Percentiles rank a stretch among this genome's conserved stretches.
Evolutionary conservation across 768 basidiomycete species (phyloP).

Genomic region (Russula compacta): DNA sequence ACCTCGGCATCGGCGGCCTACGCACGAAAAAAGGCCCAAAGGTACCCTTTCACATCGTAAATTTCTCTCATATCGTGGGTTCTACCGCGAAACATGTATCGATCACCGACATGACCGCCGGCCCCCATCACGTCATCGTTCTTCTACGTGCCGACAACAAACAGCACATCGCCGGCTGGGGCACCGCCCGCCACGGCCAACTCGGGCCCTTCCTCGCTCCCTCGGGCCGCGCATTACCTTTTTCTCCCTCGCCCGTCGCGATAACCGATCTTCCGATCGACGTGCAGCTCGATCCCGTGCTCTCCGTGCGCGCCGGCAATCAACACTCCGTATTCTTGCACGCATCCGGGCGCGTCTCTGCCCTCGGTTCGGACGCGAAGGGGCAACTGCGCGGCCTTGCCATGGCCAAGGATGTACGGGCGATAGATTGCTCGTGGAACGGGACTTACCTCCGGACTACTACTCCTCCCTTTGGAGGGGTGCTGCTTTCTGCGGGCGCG

Average conservation of each 20-base stretch:
- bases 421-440: constrained; percentile 68
- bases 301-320: constrained; percentile 36
- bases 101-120: constrained; percentile 45
- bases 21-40: constrained; percentile 10
- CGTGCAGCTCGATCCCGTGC: constrained; percentile 16
- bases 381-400: constrained; percentile 45
- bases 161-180: constrained; percentile 63
- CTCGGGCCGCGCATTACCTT: constrained; percentile 23
- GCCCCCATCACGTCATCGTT: constrained; percentile 64
- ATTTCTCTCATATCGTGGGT: constrained; percentile 27
- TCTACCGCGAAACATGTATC: constrained; percentile 15
- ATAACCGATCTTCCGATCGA: constrained; percentile 27
- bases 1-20: constrained; percentile 49
- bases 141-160: constrained; percentile 29
- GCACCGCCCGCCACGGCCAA: constrained; percentile 76
- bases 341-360: constrained; percentile 38
- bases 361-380: constrained; percentile 66
- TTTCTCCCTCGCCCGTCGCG: constrained; percentile 27
- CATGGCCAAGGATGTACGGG: constrained; percentile 22
- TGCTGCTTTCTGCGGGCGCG: constrained; percentile 44
- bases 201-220: constrained; percentile 38
- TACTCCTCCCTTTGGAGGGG: constrained; percentile 8
- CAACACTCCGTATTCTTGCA: constrained; percentile 42
- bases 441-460: constrained; percentile 46
- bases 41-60: constrained; percentile 33